phyloP scores from a whole-genome alignment of 2,329 filamentous ascomycete genomes.

The Pseudocercospora crystallina region DNA sequence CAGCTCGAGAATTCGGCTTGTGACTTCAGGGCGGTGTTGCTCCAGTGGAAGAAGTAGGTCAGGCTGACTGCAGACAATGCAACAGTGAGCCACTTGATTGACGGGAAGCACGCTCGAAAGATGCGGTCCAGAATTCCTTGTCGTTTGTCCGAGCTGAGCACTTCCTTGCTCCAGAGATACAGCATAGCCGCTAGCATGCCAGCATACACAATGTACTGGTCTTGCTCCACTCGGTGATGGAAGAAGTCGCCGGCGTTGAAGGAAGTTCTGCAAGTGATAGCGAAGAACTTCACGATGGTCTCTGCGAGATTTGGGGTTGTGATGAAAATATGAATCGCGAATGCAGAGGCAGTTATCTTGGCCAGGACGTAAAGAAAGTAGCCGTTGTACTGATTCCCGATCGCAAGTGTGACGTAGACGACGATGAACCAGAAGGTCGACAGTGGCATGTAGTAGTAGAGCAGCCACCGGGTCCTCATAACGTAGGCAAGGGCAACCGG shows the following conservation, averaged over 20 bases:
- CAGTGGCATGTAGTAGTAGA: constrained; percentile 61
- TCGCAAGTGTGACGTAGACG: constrained; percentile 53
- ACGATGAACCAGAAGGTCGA: constrained; percentile 64
- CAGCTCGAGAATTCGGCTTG: constrained; percentile 50
- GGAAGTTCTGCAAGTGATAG: constrained; percentile 47
- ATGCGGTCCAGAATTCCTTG: constrained; percentile 4
- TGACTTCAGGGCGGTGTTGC: constrained; percentile 28
- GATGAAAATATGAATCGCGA: constrained; percentile 41
- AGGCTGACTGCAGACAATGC: constrained; percentile 2
- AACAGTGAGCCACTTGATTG: constrained; percentile 16
- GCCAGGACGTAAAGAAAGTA: constrained; percentile 43
- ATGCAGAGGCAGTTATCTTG: constrained; percentile 51
- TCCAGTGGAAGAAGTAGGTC: constrained; percentile 37
- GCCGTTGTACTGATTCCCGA: constrained; percentile 45
- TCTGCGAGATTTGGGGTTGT: constrained; percentile 47
- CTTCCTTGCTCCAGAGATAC: constrained; percentile 33
- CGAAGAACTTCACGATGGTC: constrained; percentile 39
- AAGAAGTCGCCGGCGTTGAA: constrained; percentile 51
- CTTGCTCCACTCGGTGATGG: constrained; percentile 52
- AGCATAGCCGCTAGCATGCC: constrained; percentile 55
- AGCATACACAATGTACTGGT: constrained; percentile 57
- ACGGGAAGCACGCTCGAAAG: constrained; percentile 24
- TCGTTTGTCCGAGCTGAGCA: constrained; percentile 14
- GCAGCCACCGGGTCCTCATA: constrained; percentile 56
- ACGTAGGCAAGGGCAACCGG: constrained; percentile 55